Conservation (phyloP, 2,329 filamentous ascomycete species). For the Ceratocystis alfenasii region DNA sequence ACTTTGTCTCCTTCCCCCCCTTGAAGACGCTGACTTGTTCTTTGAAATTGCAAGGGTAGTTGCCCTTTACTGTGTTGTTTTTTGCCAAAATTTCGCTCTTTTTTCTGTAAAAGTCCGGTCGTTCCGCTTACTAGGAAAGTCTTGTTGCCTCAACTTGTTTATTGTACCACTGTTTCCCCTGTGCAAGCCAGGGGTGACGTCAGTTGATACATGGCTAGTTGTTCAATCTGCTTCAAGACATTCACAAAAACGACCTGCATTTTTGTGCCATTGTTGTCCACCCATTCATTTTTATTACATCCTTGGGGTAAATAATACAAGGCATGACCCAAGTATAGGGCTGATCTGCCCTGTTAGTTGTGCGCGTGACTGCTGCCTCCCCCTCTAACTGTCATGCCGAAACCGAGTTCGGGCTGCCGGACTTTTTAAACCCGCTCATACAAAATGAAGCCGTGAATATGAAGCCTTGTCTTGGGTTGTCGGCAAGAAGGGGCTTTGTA, state of each 20-base stretch:
- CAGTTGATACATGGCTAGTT: neutral
- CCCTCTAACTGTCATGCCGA: neutral
- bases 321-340: neutral
- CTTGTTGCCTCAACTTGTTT: neutral
- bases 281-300: neutral
- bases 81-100: neutral
- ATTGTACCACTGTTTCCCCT: neutral
- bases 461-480: neutral
- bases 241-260: neutral
- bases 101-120: constrained; percentile 9
- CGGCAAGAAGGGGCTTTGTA: neutral
- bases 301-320: neutral
- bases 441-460: neutral
- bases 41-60: constrained; percentile 5
- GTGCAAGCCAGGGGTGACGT: constrained; percentile 8
- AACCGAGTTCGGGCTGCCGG: neutral
- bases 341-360: neutral
- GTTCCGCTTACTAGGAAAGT: neutral
- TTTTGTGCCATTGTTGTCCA: neutral
- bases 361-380: neutral
- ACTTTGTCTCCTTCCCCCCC: neutral
- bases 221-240: neutral
- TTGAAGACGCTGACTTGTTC: neutral
- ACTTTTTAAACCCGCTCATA: neutral
- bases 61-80: neutral